Evolutionary conservation across 495 filamentous ascomycete genomes (phyloP), one percentile per base, ranked within the genome.

Genomic region (Penicillium bialowiezense): DNA sequence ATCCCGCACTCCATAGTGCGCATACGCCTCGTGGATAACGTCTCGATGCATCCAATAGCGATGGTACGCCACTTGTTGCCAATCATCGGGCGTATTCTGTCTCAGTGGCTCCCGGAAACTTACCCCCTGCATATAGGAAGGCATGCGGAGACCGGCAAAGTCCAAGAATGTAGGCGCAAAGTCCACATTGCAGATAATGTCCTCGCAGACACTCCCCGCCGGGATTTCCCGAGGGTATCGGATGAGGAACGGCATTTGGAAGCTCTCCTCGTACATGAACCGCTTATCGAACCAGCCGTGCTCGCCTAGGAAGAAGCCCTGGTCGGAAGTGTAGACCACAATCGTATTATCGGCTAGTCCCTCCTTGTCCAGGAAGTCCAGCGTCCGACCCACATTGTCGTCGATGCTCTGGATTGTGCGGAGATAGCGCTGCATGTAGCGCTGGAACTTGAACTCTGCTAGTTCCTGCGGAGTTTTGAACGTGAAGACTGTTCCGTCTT

Each of bases 241-340:
- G 36, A 70, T 64, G 3, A 73, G 52, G 36, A 75, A 73, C 2
- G 70, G 70, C 72, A 75, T 75, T 43, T 75, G 67, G 52, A 75
- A 75, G 12, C 58, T 63, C 53, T 74, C 63, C 45, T 75, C 72
- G 59, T 74, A 75, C 56, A 75, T 71, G 58, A 75, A 71, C 2
- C 72, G 63, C 55, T 75, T 75, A 37, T 74, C 72, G 48, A 75
- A 73, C 72, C 71, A 75, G 38, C 70, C 72, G 45, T 75, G 72
- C 29, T 75, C 72, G 7, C 72, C 72, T 17, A 75, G 68, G 56
- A 75, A 75, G 63, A 75, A 75, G 10, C 71, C 71, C 40, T 75
- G 72, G 47, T 75, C 72, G 10, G 63, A 67, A 17, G 70, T 71
- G 39, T 75, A 75, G 31, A 73, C 64, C 1, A 73, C 59, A 20